phyloP scores from a whole-genome alignment of 2,329 filamentous ascomycete genomes.

The Pseudopithomyces chartarum region DNA sequence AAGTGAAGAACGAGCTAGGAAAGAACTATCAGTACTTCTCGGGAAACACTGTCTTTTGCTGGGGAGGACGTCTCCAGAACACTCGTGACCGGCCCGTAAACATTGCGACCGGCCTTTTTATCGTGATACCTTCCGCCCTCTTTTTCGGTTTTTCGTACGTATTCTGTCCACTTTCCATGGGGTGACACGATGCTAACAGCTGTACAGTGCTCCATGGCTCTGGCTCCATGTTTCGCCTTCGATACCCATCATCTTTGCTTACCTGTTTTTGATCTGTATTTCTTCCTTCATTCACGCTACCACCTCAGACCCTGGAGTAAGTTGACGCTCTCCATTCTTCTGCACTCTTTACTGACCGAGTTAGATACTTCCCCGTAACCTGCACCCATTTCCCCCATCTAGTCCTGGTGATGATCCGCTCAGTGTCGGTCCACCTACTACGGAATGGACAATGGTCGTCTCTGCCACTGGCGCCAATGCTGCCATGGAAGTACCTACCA shows the following conservation, averaged over 20 bases:
- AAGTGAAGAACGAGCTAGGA: conserved; percentile 56
- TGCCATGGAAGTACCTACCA: conserved; percentile 96
- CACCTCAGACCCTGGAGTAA: conserved; percentile 87
- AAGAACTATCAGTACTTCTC: conserved; percentile 91
- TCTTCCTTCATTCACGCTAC: conserved; percentile 96
- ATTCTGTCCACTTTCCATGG: neutral
- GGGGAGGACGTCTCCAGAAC: conserved; percentile 86
- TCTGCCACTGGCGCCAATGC: conserved; percentile 74
- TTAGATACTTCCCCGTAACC: conserved; percentile 88
- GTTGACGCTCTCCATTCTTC: conserved; percentile 42
- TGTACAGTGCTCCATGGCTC: conserved; percentile 70
- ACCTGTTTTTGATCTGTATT: conserved; percentile 86
- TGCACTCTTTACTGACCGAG: conserved; percentile 19
- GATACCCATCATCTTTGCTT: conserved; percentile 86
- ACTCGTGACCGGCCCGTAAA: conserved; percentile 87
- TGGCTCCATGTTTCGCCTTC: conserved; percentile 88
- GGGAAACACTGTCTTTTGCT: conserved; percentile 89
- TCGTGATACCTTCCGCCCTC: conserved; percentile 77
- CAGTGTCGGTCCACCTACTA: conserved; percentile 80
- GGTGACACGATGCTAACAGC: conserved; percentile 22
- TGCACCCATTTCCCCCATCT: conserved; percentile 82
- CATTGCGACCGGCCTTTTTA: conserved; percentile 78
- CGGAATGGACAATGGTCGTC: conserved; percentile 92
- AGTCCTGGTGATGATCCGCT: conserved; percentile 81
- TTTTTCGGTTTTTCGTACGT: conserved; percentile 82